A percentile compares a stretch with the other conserved stretches of the same genome.
Evolutionary conservation across 768 basidiomycete species (phyloP).

Genomic region (Mycena vulgaris): DNA sequence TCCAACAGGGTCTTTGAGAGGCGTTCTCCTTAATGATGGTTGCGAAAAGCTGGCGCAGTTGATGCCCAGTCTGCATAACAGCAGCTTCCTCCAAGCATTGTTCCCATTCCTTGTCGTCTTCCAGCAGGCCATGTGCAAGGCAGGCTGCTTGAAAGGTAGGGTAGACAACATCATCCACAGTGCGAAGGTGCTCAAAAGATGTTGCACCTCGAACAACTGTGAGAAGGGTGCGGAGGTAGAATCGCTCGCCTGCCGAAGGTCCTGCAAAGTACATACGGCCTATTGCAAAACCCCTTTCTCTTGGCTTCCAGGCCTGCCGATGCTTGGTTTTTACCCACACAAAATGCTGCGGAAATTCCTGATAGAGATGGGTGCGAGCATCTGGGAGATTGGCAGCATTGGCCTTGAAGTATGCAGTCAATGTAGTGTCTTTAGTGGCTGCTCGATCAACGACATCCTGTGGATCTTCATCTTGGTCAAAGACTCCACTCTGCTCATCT

Average conservation of each 20-base stretch:
- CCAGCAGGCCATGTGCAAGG: conserved; percentile 56
- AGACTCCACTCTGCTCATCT: conserved; percentile 49
- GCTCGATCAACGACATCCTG: conserved; percentile 27
- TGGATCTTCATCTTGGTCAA: conserved; percentile 39
- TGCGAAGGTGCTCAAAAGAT: conserved; percentile 45
- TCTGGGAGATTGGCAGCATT: conserved; percentile 28
- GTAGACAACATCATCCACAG: conserved; percentile 45
- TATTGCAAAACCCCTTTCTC: conserved; percentile 44
- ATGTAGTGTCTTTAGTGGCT: conserved; percentile 18
- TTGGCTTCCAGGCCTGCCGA: conserved; percentile 5
- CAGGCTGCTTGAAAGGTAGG: conserved; percentile 62
- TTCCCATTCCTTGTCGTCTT: too few species aligned
- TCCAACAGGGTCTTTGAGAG: not conserved
- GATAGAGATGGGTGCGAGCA: conserved; percentile 37
- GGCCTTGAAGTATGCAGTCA: conserved; percentile 43
- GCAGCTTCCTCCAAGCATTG: conserved; percentile 57
- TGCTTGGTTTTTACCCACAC: not conserved
- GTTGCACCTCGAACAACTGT: conserved; percentile 55
- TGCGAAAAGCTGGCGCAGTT: conserved; percentile 56
- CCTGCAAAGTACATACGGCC: conserved; percentile 51
- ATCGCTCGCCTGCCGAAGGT: conserved; percentile 49
- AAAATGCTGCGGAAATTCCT: too few species aligned
- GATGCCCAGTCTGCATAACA: conserved; percentile 53
- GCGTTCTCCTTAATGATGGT: conserved; percentile 39
- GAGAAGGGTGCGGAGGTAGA: conserved; percentile 58